These are phyloP conservation scores for Phlyctochytrium arcticum DNA, from an alignment of 192 early-diverging fungal species.

Conservation along the genomic window DNA sequence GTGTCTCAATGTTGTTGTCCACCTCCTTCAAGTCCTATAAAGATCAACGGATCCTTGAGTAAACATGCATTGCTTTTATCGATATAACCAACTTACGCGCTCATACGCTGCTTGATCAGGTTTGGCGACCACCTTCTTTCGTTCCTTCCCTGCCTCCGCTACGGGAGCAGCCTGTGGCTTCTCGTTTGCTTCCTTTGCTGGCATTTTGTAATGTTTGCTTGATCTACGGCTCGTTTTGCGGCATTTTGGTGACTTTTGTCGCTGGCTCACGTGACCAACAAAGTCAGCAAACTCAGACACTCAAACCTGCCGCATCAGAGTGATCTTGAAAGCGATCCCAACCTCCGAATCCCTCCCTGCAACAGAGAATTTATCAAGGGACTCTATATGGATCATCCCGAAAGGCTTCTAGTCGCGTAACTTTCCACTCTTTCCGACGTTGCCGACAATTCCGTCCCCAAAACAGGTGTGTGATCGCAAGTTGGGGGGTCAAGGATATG, in stretches of 20 bases:
- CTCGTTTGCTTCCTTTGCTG: neutral
- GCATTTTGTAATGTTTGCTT: neutral
- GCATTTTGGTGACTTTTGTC: no score
- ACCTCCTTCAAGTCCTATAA: constrained; percentile 40
- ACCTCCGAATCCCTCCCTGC: neutral
- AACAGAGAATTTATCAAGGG: neutral
- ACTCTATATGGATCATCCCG: neutral
- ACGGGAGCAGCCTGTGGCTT: neutral
- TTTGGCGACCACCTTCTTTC: constrained; percentile 31
- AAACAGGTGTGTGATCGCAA: neutral
- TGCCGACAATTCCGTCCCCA: neutral
- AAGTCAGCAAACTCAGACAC: no score
- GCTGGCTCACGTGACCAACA: no score
- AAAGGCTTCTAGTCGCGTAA: neutral
- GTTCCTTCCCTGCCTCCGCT: neutral
- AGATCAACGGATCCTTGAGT: neutral
- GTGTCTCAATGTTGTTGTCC: constrained; percentile 51
- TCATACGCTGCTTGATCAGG: constrained; percentile 45
- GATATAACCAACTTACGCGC: neutral
- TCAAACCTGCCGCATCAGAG: neutral
- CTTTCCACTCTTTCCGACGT: neutral
- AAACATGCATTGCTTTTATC: no score
- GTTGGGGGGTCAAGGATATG: no score
- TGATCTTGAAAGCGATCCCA: neutral
- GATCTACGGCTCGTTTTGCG: no score